Evolutionary conservation across 108 stramenopile genomes (phyloP).

Genomic region (Seminavis robusta): DNA sequence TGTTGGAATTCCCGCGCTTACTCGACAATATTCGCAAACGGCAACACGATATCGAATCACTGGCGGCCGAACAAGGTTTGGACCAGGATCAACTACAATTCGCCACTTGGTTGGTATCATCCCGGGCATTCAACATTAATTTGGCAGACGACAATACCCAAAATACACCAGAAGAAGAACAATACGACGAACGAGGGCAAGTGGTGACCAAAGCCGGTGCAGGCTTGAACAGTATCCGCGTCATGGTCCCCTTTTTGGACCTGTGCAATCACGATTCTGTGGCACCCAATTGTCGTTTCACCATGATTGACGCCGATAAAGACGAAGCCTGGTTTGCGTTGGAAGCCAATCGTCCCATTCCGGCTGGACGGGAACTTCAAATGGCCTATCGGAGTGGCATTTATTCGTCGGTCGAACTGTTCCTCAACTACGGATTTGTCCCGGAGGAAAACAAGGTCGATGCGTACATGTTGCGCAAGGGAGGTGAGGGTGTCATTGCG

Average conservation of each 20-base stretch:
- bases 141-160: slow-evolving; percentile 19
- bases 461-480: slow-evolving; percentile 48
- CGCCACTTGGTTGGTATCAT: slow-evolving; percentile 58
- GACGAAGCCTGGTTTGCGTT: slow-evolving; percentile 75
- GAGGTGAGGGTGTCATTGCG: slow-evolving; percentile 51
- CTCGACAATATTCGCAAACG: slow-evolving; percentile 38
- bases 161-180: slow-evolving; percentile 8
- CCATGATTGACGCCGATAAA: slow-evolving; percentile 70
- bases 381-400: slow-evolving; percentile 61
- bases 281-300: slow-evolving; percentile 52
- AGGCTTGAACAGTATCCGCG: slow-evolving; percentile 30
- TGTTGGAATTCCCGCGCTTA: slow-evolving; percentile 58
- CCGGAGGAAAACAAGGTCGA: slow-evolving; percentile 49
- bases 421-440: slow-evolving; percentile 72
- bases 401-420: slow-evolving; percentile 50
- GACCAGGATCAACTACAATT: slow-evolving; percentile 55
- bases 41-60: slow-evolving; percentile 22
- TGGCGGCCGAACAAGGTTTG: slow-evolving; percentile 32
- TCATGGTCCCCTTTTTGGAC: slow-evolving; percentile 64
- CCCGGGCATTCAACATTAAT: slow-evolving; percentile 42
- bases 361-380: slow-evolving; percentile 54
- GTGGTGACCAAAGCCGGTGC: slow-evolving; percentile 31
- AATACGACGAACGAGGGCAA: slow-evolving; percentile 40
- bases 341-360: slow-evolving; percentile 52
- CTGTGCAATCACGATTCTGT: slow-evolving; percentile 73